Percentiles rank a stretch among this genome's conserved stretches.
phyloP scores from a whole-genome alignment of 2,329 filamentous ascomycete species.

The Cercospora canescens region DNA sequence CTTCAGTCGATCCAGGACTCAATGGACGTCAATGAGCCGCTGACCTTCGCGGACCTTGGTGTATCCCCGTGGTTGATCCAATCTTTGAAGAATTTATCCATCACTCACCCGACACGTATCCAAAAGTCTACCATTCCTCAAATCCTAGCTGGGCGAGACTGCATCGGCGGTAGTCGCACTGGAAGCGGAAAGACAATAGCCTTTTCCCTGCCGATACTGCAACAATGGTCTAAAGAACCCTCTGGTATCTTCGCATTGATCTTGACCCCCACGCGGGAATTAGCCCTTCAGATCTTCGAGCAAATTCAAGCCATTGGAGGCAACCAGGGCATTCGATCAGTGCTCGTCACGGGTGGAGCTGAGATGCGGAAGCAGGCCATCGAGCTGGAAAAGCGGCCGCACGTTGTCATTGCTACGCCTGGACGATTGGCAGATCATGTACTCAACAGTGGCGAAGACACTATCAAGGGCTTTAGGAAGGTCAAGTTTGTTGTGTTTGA shows the following conservation, averaged over 20 bases:
- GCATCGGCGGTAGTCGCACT: conserved; percentile 90
- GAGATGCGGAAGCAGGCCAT: conserved; percentile 93
- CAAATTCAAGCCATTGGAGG: conserved; percentile 92
- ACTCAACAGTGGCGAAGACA: conserved; percentile 86
- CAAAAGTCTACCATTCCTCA: conserved; percentile 91
- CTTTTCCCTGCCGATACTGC: conserved; percentile 90
- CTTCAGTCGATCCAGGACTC: conserved; percentile 29
- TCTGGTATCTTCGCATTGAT: conserved; percentile 87
- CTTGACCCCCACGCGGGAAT: conserved; percentile 85
- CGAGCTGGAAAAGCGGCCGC: conserved; percentile 76
- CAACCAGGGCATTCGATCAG: conserved; percentile 80
- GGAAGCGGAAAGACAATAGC: conserved; percentile 97
- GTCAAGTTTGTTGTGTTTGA: conserved; percentile 88
- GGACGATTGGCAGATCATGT: conserved; percentile 93
- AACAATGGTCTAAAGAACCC: conserved; percentile 90
- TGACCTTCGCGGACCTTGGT: conserved; percentile 35
- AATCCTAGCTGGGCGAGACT: conserved; percentile 87
- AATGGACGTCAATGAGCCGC: conserved; percentile 28
- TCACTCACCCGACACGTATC: conserved; percentile 86
- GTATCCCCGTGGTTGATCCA: conserved; percentile 71
- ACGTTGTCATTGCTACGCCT: conserved; percentile 92
- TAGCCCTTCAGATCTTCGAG: conserved; percentile 94
- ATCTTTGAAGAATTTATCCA: conserved; percentile 75
- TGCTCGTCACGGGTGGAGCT: conserved; percentile 87
- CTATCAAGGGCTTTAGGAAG: conserved; percentile 75